phyloP scores from a whole-genome alignment of 345 rosid genomes.

The Xanthoceras sorbifolium region DNA sequence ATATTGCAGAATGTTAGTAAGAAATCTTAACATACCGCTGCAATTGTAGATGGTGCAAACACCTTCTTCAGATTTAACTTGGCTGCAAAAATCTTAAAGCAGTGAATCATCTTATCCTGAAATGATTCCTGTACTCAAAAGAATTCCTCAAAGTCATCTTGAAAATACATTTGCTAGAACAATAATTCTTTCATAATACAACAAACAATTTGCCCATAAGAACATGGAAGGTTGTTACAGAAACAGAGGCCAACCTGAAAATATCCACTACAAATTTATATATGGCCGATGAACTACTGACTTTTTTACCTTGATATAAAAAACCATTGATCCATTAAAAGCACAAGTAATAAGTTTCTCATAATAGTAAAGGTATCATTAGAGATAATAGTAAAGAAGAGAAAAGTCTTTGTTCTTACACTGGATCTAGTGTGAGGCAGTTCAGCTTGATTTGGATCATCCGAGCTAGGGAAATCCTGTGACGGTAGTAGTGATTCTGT shows the following conservation, averaged over 20 bases:
- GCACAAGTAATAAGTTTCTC: no score
- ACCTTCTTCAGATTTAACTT: slow-evolving; percentile 34
- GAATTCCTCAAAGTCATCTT: not conserved
- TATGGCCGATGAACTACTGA: no score
- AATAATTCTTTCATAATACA: no score
- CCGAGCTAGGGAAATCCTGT: not conserved
- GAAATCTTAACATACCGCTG: slow-evolving; percentile 32
- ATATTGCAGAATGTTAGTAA: not conserved
- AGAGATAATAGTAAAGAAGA: not conserved
- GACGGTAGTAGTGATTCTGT: slow-evolving; percentile 28
- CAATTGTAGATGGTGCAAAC: slow-evolving; percentile 44
- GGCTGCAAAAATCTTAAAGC: slow-evolving; percentile 2
- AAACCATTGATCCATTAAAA: no score
- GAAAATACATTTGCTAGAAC: no score
- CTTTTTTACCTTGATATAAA: no score
- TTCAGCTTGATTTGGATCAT: slow-evolving; percentile 3
- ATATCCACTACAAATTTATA: no score
- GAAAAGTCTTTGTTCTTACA: slow-evolving; percentile 10
- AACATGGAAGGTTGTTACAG: no score
- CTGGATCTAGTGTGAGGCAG: slow-evolving; percentile 13
- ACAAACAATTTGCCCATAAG: no score
- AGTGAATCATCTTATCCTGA: slow-evolving; percentile 21
- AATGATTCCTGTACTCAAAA: slow-evolving; percentile 26
- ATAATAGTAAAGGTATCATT: no score
- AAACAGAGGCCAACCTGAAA: no score